Percentiles rank a stretch among this genome's conserved stretches.
phyloP scores from a whole-genome alignment of 371 early-diverging fungal species.

The Haplosporangium sp. region DNA sequence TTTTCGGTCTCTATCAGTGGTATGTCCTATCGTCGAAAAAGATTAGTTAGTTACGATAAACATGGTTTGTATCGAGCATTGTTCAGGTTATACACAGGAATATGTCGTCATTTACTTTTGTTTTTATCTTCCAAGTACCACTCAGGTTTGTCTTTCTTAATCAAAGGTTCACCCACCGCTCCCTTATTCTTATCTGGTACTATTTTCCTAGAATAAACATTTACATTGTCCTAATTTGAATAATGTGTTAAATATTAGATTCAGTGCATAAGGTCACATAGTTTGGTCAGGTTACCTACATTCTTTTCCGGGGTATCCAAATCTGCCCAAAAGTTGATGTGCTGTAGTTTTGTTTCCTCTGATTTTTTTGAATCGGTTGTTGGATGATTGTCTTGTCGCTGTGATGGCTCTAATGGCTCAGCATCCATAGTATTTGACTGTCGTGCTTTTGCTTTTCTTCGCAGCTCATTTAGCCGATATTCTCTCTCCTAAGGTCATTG shows the following conservation, averaged over 20 bases:
- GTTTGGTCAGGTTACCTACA: background rate
- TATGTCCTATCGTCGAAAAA: too few relatives aligned
- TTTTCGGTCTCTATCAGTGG: too few relatives aligned
- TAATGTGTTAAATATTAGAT: background rate
- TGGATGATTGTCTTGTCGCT: background rate
- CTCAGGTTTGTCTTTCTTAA: slow-evolving; percentile 46
- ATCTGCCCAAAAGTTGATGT: slow-evolving; percentile 72
- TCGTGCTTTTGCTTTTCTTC: slow-evolving; percentile 61
- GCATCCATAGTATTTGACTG: slow-evolving; percentile 7
- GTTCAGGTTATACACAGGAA: too few relatives aligned
- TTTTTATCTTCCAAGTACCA: slow-evolving; percentile 67
- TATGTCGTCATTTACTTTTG: slow-evolving; percentile 10
- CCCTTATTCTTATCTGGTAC: background rate
- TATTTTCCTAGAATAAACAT: background rate
- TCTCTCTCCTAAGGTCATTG: slow-evolving; percentile 68
- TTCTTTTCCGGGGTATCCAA: slow-evolving; percentile 54
- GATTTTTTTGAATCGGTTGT: background rate
- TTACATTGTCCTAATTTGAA: background rate
- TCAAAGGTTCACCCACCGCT: background rate
- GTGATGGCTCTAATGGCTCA: background rate
- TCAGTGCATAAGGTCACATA: too few relatives aligned
- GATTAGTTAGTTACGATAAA: too few relatives aligned
- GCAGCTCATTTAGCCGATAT: slow-evolving; percentile 61
- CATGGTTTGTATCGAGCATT: too few relatives aligned
- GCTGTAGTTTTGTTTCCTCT: slow-evolving; percentile 37